Evolutionary conservation across 1,284 basidiomycete genomes (phyloP).

Genomic region (Lentinula novae-zelandiae): DNA sequence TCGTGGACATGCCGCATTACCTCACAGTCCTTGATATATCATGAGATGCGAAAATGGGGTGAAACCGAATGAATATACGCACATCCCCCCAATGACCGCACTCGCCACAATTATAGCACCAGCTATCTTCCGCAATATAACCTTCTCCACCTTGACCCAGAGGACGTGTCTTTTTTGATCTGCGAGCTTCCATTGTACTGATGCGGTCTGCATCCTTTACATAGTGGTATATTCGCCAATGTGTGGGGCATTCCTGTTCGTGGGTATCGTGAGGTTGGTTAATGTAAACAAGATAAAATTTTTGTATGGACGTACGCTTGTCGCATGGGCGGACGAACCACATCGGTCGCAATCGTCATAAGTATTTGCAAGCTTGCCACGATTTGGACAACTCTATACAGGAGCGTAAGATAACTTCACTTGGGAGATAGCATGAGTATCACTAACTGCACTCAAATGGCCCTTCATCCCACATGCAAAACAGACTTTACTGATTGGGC

Average conservation of each 20-base stretch:
- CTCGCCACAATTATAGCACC: conserved; percentile 88
- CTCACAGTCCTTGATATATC: conserved; percentile 62
- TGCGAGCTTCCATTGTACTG: conserved; percentile 44
- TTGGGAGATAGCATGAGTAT: not conserved
- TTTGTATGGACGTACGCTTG: conserved; percentile 45
- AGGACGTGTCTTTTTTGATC: conserved; percentile 40
- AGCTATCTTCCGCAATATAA: conserved; percentile 67
- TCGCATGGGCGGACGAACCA: conserved; percentile 64
- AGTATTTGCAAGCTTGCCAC: conserved; percentile 31
- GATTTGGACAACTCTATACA: conserved; percentile 73
- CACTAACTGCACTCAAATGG: conserved; percentile 65
- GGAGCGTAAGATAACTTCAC: conserved; percentile 5
- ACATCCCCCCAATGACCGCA: conserved; percentile 87
- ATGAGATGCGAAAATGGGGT: not conserved
- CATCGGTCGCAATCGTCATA: conserved; percentile 72
- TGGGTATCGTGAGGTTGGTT: not conserved
- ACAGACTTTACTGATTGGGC: conserved; percentile 83
- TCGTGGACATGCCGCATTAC: conserved; percentile 46
- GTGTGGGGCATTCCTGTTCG: conserved; percentile 76
- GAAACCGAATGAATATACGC: conserved; percentile 26
- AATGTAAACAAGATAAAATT: not conserved
- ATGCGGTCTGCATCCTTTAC: conserved; percentile 53
- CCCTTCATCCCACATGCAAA: conserved; percentile 86
- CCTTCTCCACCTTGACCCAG: conserved; percentile 76
- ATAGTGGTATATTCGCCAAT: conserved; percentile 88